Evolutionary conservation across 352 stramenopile species (phyloP), one percentile per base, ranked within the genome.

Genomic region (Globisporangium carolinianum): DNA sequence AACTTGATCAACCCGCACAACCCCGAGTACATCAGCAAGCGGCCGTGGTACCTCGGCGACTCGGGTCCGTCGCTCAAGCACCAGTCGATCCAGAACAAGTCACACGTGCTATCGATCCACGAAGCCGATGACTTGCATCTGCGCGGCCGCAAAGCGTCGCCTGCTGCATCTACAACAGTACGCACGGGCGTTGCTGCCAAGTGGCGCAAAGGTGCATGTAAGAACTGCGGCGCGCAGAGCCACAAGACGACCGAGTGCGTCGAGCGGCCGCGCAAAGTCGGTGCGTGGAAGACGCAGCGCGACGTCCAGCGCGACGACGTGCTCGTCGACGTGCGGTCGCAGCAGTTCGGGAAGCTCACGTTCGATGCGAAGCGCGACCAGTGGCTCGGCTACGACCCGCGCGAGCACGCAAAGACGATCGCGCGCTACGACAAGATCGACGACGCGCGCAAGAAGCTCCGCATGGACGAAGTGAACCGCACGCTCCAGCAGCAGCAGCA

Each of bases 1-100:
- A 95, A 96, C 60, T 98, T 99, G 66, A 99, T 99, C 70, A 99
- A 99, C 75, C 96, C 97, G 46, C 97, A 99, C 83, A 99, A 99
- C 72, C 97, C 97, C 47, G 96, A 99, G 75, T 99, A 98, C 78
- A 99, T 99, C 68, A 98, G 89, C 50, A 98, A 99, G 75, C 85
- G 94, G 63, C 97, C 97, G 53, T 99, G 97, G 97, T 99, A 99
- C 76, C 75, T 98, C 50, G 96, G 92, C 57, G 81, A 97, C 65
- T 88, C 77, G 51, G 92, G 92, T 38, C 90, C 94, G 35, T 97
- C 92, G 45, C 79, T 99, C 52, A 97, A 98, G 61, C 95, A 99
- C 72, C 95, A 99, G 76, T 91, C 84, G 53, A 63, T 91, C 53
- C 75, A 98, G 62, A 94, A 96, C 60, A 80, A 97, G 64, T 89